Base-by-base conservation (phyloP, 2,329 filamentous ascomycete species). In the Verruconis gallopava region DNA sequence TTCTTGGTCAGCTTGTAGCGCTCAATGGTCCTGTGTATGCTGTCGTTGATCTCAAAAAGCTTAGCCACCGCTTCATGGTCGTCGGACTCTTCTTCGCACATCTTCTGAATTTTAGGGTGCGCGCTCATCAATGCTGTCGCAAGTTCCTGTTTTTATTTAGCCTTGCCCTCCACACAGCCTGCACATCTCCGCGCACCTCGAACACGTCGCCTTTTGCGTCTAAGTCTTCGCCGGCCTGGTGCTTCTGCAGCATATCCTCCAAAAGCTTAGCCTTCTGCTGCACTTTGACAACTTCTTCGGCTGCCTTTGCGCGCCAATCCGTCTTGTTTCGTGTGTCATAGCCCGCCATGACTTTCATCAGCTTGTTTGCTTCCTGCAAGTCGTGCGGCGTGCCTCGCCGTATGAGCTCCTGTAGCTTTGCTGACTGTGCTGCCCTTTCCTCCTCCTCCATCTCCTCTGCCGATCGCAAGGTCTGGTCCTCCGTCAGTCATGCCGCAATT, bases 301-400 rank as follows among this genome's bases (percentile, higher is more conserved):
- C 91, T 1, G 91, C 91, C 64, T 98, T 98, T 48, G 91, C 91
- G 49, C 91, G 80, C 63, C 95, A 98, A 64, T 98, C 89, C 1
- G 91, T 95, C 66, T 96, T 96, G 59, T 85, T 82, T 51, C 88
- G 73, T 45, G 85, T 95, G 60, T 98, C 91, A 61, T 84, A 98
- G 48, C 91, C 91, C 41, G 91, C 91, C 91, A 98, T 96, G 50
- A 98, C 75, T 65, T 98, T 98, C 91, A 98, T 98, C 41, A 98
- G 71, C 52, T 85, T 80, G 58, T 96, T 98, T 42, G 91, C 91
- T 67, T 98, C 91, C 59, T 95, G 89, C 45, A 98, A 66, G 59
- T 98, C 91, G 49, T 93, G 82, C 19, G 91, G 91, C 3, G 84
- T 80, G 42, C 91, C 91, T 50, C 91, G 73, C 46, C 91, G 80